phyloP scores from a whole-genome alignment of 1,284 basidiomycete genomes.

The Leccinum insolens region DNA sequence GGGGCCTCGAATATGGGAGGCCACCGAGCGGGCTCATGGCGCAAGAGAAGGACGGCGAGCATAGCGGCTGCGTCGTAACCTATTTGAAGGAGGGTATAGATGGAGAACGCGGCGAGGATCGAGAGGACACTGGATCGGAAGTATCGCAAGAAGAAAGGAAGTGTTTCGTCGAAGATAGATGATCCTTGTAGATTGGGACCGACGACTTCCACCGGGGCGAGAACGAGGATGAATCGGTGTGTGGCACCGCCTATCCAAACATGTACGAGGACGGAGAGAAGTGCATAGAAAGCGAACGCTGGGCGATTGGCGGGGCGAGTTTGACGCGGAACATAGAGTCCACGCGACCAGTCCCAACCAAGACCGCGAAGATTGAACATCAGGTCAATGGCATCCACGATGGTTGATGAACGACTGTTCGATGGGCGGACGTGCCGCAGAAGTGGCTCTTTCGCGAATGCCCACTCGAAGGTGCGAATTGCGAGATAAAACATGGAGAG shows the following conservation, averaged over 20 bases:
- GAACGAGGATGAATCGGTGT: slow-evolving; percentile 44
- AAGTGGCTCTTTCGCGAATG: slow-evolving; percentile 16
- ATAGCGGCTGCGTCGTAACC: slow-evolving; percentile 42
- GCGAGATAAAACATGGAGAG: slow-evolving; percentile 19
- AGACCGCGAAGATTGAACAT: slow-evolving; percentile 52
- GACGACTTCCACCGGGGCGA: slow-evolving; percentile 38
- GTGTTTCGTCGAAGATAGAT: slow-evolving; percentile 48
- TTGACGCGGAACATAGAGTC: slow-evolving; percentile 45
- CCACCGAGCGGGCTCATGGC: slow-evolving; percentile 38
- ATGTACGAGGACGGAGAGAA: slow-evolving; percentile 38
- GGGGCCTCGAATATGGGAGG: slow-evolving; percentile 43
- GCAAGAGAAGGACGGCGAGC: slow-evolving; percentile 41
- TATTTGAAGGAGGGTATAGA: slow-evolving; percentile 47
- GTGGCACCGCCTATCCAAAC: slow-evolving; percentile 45
- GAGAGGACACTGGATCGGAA: slow-evolving; percentile 45
- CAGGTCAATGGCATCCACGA: slow-evolving; percentile 52
- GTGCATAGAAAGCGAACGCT: slow-evolving; percentile 40
- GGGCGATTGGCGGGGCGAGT: slow-evolving; percentile 40
- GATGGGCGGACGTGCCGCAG: slow-evolving; percentile 13
- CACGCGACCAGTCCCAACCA: slow-evolving; percentile 48
- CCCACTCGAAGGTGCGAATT: slow-evolving; percentile 24
- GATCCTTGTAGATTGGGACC: slow-evolving; percentile 40
- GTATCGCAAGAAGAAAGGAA: slow-evolving; percentile 44
- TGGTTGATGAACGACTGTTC: slow-evolving; percentile 9
- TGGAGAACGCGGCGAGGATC: slow-evolving; percentile 39